A percentile compares a stretch with the other conserved stretches of the same genome.
These are phyloP conservation scores for Babjeviella inositovora DNA, from an alignment of 805 yeast genomes.

Conservation along the genomic window DNA sequence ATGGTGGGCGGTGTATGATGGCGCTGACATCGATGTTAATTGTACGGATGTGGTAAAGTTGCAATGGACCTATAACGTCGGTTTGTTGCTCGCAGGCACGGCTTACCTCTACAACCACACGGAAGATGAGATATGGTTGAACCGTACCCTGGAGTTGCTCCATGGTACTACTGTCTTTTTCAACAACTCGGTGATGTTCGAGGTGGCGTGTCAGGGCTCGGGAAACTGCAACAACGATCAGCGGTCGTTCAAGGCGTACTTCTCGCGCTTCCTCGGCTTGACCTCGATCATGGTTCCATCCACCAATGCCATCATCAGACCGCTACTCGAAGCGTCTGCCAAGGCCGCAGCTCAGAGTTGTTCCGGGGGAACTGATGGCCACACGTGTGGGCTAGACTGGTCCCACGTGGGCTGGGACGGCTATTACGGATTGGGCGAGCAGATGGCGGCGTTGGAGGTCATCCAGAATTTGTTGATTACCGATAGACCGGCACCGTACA, in stretches of 20 bases:
- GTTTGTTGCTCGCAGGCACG: slow-evolving; percentile 60
- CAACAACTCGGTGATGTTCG: slow-evolving; percentile 45
- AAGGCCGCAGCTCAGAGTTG: slow-evolving; percentile 66
- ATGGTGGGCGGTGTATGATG: slow-evolving; percentile 52
- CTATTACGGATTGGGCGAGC: slow-evolving; percentile 70
- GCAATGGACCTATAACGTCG: slow-evolving; percentile 85
- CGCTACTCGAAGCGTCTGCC: slow-evolving; percentile 33
- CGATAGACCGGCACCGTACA: slow-evolving; percentile 37
- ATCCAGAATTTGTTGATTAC: slow-evolving; percentile 26
- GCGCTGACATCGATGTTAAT: slow-evolving; percentile 39
- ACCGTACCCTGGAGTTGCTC: slow-evolving; percentile 38
- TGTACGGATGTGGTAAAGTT: slow-evolving; percentile 42
- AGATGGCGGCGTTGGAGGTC: slow-evolving; percentile 60
- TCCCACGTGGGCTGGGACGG: slow-evolving; percentile 42
- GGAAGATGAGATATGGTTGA: slow-evolving; percentile 45
- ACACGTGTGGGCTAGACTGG: slow-evolving; percentile 80
- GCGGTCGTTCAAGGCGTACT: slow-evolving; percentile 81
- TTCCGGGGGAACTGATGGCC: slow-evolving; percentile 73
- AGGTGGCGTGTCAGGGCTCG: slow-evolving; percentile 65
- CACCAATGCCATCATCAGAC: slow-evolving; percentile 26
- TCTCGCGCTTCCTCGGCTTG: slow-evolving; percentile 57
- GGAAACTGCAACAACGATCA: slow-evolving; percentile 69
- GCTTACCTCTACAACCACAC: slow-evolving; percentile 74
- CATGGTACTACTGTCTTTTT: slow-evolving; percentile 43
- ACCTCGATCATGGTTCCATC: slow-evolving; percentile 62